Evolutionary conservation across 352 stramenopile genomes (phyloP).

Genomic region (Globisporangium radiosum): DNA sequence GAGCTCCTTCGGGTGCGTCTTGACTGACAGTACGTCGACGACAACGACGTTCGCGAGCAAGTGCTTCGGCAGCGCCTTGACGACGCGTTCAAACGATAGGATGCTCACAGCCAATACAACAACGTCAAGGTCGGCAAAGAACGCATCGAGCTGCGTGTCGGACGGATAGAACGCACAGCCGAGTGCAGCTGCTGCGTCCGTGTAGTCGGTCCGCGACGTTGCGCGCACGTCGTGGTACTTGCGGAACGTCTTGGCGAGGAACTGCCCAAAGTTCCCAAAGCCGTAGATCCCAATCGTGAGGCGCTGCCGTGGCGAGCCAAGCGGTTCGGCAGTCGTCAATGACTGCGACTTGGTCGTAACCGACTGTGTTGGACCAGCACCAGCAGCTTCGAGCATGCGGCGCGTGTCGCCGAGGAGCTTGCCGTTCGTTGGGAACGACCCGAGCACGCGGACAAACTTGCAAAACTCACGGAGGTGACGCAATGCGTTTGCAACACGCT

Average conservation of each 20-base stretch:
- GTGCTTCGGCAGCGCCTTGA: conserved; percentile 53
- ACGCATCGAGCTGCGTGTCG: conserved; percentile 72
- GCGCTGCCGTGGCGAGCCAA: conserved; percentile 19
- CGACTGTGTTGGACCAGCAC: conserved; percentile 24
- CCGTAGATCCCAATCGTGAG: conserved; percentile 95
- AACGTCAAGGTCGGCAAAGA: conserved; percentile 92
- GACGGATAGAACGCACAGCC: conserved; percentile 61
- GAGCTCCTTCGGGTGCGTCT: conserved; percentile 94
- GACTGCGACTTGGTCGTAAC: conserved; percentile 16
- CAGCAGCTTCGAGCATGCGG: conserved; percentile 44
- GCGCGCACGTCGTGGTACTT: conserved; percentile 88
- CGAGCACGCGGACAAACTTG: conserved; percentile 80
- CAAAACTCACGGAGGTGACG: conserved; percentile 73
- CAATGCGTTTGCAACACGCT: conserved; percentile 68
- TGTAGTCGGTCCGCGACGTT: conserved; percentile 87
- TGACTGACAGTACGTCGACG: conserved; percentile 98
- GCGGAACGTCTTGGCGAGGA: conserved; percentile 93
- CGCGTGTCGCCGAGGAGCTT: conserved; percentile 48
- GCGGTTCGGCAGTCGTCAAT: no score
- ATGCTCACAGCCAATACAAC: conserved; percentile 88
- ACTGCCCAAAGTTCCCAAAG: conserved; percentile 98
- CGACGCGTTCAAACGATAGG: conserved; percentile 66
- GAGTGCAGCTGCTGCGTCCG: conserved; percentile 31
- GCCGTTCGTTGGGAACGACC: conserved; percentile 76
- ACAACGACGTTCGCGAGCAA: conserved; percentile 87